phyloP scores from a whole-genome alignment of 2,329 filamentous ascomycete species.

The Hymenoscyphus linearis region DNA sequence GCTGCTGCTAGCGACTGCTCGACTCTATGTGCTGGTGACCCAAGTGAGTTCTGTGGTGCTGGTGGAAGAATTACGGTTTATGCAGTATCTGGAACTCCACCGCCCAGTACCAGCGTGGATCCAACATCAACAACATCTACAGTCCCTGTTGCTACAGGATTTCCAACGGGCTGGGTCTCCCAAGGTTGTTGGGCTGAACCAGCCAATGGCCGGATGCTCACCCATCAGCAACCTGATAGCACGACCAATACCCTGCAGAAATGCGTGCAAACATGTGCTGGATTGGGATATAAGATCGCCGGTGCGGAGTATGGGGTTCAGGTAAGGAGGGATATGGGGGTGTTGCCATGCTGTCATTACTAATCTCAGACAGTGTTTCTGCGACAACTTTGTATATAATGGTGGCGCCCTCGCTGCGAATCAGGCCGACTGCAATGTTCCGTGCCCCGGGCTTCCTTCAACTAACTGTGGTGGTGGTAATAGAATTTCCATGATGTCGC shows the following conservation, averaged over 20 bases:
- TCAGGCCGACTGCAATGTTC: slow-evolving; percentile 33
- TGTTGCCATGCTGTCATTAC: not conserved
- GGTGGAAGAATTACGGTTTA: slow-evolving; percentile 23
- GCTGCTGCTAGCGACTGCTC: slow-evolving; percentile 21
- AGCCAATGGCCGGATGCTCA: slow-evolving; percentile 21
- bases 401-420: slow-evolving; percentile 21
- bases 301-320: slow-evolving; percentile 32
- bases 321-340: not conserved
- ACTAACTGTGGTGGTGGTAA: slow-evolving; percentile 32
- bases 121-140: slow-evolving; percentile 3
- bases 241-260: slow-evolving; percentile 18
- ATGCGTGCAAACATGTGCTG: slow-evolving; percentile 33
- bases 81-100: slow-evolving; percentile 9
- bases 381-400: slow-evolving; percentile 27
- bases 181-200: slow-evolving; percentile 27
- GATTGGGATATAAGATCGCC: slow-evolving; percentile 26
- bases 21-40: slow-evolving; percentile 29
- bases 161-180: slow-evolving; percentile 24
- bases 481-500: slow-evolving; percentile 23
- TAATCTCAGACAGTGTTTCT: slow-evolving; percentile 25
- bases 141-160: slow-evolving; percentile 15
- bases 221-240: slow-evolving; percentile 19
- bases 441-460: slow-evolving; percentile 23
- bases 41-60: slow-evolving; percentile 32
- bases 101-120: not conserved